Base-by-base conservation (phyloP, 805 yeast genomes). In the Saccharomycopsis olivae region DNA sequence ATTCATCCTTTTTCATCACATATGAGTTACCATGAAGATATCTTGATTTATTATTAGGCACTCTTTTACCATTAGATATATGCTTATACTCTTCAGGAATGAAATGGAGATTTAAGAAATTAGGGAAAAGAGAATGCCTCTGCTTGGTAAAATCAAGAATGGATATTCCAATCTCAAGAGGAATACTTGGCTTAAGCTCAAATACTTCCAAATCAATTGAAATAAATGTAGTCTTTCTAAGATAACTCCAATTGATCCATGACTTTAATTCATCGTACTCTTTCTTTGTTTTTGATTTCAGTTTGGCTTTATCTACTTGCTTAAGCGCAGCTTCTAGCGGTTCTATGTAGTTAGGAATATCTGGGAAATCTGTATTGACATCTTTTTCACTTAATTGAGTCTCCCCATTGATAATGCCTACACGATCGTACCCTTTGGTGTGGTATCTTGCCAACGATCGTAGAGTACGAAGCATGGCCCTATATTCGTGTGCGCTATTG, bases 151-250 rank as follows among this genome's bases (percentile, higher is more conserved):
- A 80, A 48, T 75, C 78, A 49, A 64, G 71, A 3, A 75, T 66
- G 6, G 77, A 59, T 2, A 75, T 60, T 1, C 82, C 82, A 30
- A 75, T 65, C 48, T 75, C 82, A 0, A 79, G 73, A 5, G 75
- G 60, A 8, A 53, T 40, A n/a, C 57, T 50, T 9, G 54, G 55
- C 44, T 68, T 57, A 15, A 49, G 44, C 49, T 75, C 82, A 59
- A 54, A 71, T 0, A 78, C 79, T 51, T 75, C 83, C 2, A 73
- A 58, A 52, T 75, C 82, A 35, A 75, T 53, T 8, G 70, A 60
- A 32, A 75, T 60, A 11, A 69, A 57, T 3, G 60, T 55, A 3
- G 60, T 55, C 30, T 45, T 45, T 16, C 53, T 46, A 11, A 44
- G 39, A 28, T 53, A 48, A 4, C 55, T 36, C 39, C 53, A 46